phyloP scores from a whole-genome alignment of 495 filamentous ascomycete genomes.

The Tetracladium setigerum region DNA sequence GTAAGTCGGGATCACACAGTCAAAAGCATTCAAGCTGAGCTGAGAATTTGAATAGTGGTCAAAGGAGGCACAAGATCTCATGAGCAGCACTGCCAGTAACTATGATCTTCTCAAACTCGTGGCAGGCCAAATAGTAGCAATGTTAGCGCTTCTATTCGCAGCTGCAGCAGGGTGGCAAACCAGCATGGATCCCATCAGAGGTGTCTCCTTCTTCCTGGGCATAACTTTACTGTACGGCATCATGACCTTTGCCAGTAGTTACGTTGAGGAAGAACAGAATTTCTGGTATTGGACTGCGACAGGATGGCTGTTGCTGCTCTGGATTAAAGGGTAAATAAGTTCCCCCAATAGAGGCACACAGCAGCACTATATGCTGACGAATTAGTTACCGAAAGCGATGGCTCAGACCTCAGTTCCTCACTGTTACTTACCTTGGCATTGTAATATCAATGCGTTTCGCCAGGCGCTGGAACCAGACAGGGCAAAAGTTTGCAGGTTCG shows the following conservation, averaged over 20 bases:
- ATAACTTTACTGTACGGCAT: slow-evolving; percentile 55
- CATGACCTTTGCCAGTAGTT: slow-evolving; percentile 98
- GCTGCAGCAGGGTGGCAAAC: slow-evolving; percentile 30
- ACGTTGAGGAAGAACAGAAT: slow-evolving; percentile 95
- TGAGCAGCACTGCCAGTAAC: slow-evolving; percentile 85
- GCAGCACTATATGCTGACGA: slow-evolving; percentile 7
- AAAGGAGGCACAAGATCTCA: slow-evolving; percentile 57
- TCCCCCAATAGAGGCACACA: neutral
- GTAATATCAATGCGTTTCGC: slow-evolving; percentile 52
- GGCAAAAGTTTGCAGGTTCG: slow-evolving; percentile 85
- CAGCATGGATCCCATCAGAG: slow-evolving; percentile 1
- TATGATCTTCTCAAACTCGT: slow-evolving; percentile 63
- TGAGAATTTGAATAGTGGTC: slow-evolving; percentile 47
- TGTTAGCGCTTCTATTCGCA: slow-evolving; percentile 43
- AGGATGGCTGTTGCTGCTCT: slow-evolving; percentile 64
- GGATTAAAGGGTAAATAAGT: slow-evolving; percentile 38
- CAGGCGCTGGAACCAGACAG: slow-evolving; percentile 90
- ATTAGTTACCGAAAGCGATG: slow-evolving; percentile 8
- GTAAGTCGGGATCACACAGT: slow-evolving; percentile 8
- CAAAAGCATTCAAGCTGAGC: slow-evolving; percentile 25
- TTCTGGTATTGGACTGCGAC: slow-evolving; percentile 94
- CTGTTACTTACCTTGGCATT: slow-evolving; percentile 12
- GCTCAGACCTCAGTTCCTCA: slow-evolving; percentile 2
- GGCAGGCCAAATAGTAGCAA: slow-evolving; percentile 10
- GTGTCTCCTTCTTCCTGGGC: slow-evolving; percentile 24